Base-by-base conservation (phyloP, 805 yeast genomes). In the Candida coleopterorum region DNA sequence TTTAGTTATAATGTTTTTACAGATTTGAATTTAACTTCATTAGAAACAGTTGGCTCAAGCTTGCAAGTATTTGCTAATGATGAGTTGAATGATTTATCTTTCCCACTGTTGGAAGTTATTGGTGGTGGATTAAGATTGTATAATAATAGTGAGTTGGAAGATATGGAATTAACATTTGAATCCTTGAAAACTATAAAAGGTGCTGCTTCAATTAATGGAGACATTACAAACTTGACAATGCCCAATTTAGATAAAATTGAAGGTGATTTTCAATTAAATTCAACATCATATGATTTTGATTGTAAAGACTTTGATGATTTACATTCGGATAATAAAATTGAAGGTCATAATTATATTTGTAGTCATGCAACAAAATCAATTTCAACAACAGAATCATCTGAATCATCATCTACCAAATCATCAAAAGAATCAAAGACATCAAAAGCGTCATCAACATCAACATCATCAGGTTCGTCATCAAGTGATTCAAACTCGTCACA, bases 261-360 rank as follows among this genome's bases (percentile, higher is more conserved):
- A 37, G 72, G 72, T 43, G 72, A 66, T 50, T 67, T 67, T 49
- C 42, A 53, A 30, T 52, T 66, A 32, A 29, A 45, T 31, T 50
- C 67, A 33, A 59, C 64, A 23, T 51, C 58, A 41, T 58, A 61
- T 29, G 62, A 65, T 35, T 66, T 66, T 47, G 53, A 55, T 40
- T 67, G 72, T 49, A 34, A 49, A 18, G 56, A 40, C 22, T 64
- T 63, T 52, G 50, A 64, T 46, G 47, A 52, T 42, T 61, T 60
- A 50, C 55, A 56, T 44, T 38, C 48, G 29, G 41, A 38, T 33
- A 50, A 54, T 35, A 58, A 55, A 45, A 64, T 66, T 43, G 57
- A 63, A 51, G 72, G 72, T 38, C 69, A 67, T 58, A 65, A 66
- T 62, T 65, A 51, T 55, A 57, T 54, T 48, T 67, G 72, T 53